Conservation (phyloP, 2,329 filamentous ascomycete species). For the Colletotrichum orchidophilum region DNA sequence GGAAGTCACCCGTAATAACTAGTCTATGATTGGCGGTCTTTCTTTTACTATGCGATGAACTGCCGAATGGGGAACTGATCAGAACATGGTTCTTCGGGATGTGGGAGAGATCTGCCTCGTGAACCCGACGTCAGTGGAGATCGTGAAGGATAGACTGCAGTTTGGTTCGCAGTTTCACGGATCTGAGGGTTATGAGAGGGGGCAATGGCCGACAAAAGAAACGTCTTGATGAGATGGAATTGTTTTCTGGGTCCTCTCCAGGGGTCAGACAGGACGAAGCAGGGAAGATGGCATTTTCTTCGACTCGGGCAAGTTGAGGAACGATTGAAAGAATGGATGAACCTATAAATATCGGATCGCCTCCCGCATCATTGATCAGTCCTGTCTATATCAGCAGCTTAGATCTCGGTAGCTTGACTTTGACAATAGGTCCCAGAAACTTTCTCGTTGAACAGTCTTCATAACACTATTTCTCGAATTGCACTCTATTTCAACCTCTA, state of each 20-base stretch:
- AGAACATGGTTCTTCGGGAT: conserved; percentile 18
- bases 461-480: conserved; percentile 1
- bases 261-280: background rate
- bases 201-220: background rate
- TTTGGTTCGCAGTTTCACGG: conserved; percentile 12
- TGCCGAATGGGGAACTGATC: background rate
- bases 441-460: background rate
- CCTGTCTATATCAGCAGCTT: background rate
- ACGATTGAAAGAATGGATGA: background rate
- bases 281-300: background rate
- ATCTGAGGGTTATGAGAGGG: conserved; percentile 6
- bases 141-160: background rate
- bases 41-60: background rate
- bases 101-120: conserved; percentile 7
- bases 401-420: background rate
- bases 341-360: conserved; percentile 16
- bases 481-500: background rate
- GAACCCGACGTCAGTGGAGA: conserved; percentile 21
- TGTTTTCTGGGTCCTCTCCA: conserved; percentile 9
- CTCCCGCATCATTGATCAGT: background rate
- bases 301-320: background rate
- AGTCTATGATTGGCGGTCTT: background rate
- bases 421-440: background rate
- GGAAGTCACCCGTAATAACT: conserved; percentile 12
- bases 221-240: conserved; percentile 14